Conservation (phyloP, 2,329 filamentous ascomycete species). For the Nannizziopsis barbatae region DNA sequence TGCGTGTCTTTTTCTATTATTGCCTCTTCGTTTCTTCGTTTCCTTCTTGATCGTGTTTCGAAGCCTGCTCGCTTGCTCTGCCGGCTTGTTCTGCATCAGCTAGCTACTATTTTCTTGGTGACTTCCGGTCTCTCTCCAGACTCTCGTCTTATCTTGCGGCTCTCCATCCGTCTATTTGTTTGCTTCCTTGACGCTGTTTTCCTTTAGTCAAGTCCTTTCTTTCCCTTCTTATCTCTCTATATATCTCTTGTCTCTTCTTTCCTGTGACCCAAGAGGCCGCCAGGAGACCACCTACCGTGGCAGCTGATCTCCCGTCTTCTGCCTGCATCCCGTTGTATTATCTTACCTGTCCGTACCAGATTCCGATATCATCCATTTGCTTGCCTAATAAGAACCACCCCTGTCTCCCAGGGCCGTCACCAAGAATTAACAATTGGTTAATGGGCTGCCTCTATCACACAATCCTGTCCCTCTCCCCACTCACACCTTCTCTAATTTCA, state of each 20-base stretch:
- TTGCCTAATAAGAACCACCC: conserved; percentile 5
- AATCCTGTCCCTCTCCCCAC: conserved; percentile 9
- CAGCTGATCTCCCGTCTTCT: background rate
- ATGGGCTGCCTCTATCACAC: conserved; percentile 10
- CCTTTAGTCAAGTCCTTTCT: background rate
- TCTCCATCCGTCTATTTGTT: background rate
- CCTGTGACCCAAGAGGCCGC: background rate
- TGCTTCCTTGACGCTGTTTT: background rate
- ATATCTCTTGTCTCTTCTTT: no score
- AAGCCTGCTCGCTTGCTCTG: background rate
- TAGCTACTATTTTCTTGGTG: conserved; percentile 2
- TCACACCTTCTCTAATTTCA: conserved; percentile 5
- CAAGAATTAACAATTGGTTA: conserved; percentile 4
- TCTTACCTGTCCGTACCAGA: conserved; percentile 1
- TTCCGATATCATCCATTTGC: background rate
- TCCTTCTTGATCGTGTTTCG: background rate
- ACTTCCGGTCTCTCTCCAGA: no score
- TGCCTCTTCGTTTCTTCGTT: conserved; percentile 6
- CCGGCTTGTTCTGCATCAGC: conserved; percentile 1
- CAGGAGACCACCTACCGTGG: background rate
- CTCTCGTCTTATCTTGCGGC: background rate
- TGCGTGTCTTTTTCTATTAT: conserved; percentile 15
- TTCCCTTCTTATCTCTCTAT: background rate
- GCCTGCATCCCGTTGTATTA: conserved; percentile 4
- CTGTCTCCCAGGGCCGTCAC: conserved; percentile 8